Evolutionary conservation across 164 flowering plant species (phyloP).

Genomic region (Magnolia officinalis): DNA sequence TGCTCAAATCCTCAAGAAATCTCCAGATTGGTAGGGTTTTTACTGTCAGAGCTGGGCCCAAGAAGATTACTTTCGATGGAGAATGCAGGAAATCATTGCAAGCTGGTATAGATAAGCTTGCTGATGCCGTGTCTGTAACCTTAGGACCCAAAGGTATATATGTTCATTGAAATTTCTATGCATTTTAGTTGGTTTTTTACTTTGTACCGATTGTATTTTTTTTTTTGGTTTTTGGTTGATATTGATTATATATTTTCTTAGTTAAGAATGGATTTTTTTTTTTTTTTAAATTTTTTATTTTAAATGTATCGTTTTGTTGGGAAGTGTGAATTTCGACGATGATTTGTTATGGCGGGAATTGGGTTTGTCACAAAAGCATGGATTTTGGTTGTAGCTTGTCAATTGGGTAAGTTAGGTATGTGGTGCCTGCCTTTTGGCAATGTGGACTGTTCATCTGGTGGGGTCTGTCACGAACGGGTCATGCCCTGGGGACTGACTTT

Average conservation of each 20-base stretch:
- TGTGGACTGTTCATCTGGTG: too few species aligned
- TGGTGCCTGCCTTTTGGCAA: too few species aligned
- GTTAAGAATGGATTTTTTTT: neutral
- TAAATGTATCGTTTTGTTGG: neutral
- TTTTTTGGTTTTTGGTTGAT: too few species aligned
- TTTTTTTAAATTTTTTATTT: too few species aligned
- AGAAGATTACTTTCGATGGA: constrained; percentile 61
- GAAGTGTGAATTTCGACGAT: neutral
- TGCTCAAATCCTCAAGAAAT: neutral
- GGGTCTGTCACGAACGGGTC: too few species aligned
- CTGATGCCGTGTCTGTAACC: constrained; percentile 93
- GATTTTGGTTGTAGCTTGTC: too few species aligned
- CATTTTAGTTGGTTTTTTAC: neutral
- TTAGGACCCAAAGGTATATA: constrained; percentile 82
- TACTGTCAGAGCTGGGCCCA: constrained; percentile 64
- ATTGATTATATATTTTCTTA: too few species aligned
- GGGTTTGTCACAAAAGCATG: neutral
- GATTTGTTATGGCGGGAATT: neutral
- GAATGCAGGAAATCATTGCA: constrained; percentile 61
- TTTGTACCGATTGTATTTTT: neutral
- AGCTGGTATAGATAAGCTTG: constrained; percentile 87
- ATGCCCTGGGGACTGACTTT: too few species aligned
- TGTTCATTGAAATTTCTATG: neutral
- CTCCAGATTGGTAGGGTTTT: constrained; percentile 10
- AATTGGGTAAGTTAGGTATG: too few species aligned